Evolutionary conservation across 2,329 filamentous ascomycete genomes (phyloP).

Genomic region (Ophioceras dolichostomum): DNA sequence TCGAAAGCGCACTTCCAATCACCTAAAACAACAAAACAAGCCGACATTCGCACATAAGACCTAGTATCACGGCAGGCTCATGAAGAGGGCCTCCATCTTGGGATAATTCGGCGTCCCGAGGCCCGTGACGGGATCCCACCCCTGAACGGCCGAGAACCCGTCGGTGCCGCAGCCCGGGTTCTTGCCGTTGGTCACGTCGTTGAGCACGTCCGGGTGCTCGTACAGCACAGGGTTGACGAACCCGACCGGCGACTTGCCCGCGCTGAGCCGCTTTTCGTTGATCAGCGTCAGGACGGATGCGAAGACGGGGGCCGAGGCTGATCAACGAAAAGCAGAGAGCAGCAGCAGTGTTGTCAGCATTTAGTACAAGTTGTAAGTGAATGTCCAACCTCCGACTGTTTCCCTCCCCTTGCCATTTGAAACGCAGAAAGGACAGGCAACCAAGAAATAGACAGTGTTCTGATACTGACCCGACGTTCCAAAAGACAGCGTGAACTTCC

Average conservation of each 20-base stretch:
- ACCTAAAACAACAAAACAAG: too few relatives aligned
- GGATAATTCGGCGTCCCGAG: conserved; percentile 11
- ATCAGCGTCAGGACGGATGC: conserved; percentile 47
- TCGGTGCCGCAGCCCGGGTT: conserved; percentile 16
- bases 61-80: conserved; percentile 10
- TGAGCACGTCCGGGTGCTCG: conserved; percentile 13
- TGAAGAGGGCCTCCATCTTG: conserved; percentile 11
- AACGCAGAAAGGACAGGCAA: too few relatives aligned
- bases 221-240: conserved; percentile 18
- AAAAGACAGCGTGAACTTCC: conserved; percentile 26
- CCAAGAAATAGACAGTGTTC: background rate
- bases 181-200: conserved; percentile 12
- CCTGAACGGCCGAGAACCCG: conserved; percentile 12
- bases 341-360: too few relatives aligned
- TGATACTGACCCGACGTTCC: conserved; percentile 29
- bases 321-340: too few relatives aligned
- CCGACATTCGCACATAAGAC: background rate
- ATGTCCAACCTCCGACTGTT: too few relatives aligned
- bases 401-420: too few relatives aligned
- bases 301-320: conserved; percentile 37
- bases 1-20: background rate
- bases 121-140: conserved; percentile 11
- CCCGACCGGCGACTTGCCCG: conserved; percentile 25
- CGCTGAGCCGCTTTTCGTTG: conserved; percentile 44
- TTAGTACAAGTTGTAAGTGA: too few relatives aligned